Evolutionary conservation across 495 filamentous ascomycete species (phyloP), one percentile per base, ranked within the genome.

Genomic region (Clavariopsis aquatica): DNA sequence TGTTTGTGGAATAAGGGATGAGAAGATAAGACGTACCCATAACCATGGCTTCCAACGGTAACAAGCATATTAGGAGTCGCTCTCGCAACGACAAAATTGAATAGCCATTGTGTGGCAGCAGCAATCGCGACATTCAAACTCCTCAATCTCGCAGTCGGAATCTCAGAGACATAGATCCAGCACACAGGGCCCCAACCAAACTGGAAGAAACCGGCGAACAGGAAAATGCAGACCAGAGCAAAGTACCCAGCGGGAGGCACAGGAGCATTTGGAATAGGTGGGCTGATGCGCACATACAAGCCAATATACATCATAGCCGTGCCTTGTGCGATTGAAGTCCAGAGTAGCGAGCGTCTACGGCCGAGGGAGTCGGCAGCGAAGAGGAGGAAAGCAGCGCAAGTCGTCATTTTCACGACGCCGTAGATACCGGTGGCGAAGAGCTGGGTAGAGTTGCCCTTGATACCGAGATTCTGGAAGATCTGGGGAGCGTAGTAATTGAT

Each of bases 221-320:
- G 52, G 60, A 72, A 76, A 9, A 76, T 64, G 63, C 69, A 71
- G n/a, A 76, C 68, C 5, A 76, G 66, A 6, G 74, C 71, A 28
- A 74, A 23, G 46, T 71, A 73, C 23, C 74, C 72, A 0, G 70
- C 71, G 4, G 69, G 65, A 13, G 69, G 65, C 1, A 71, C 60
- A 1, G 23, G 7, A 5, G 23, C 46, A 19, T 80, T 84, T 5
- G 73, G 54, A 20, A 79, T 70, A 0, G 89, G 89, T 0, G 88
- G 88, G 19, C 84, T 77, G 65, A 91, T 85, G 57, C 88, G 86
- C 7, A 90, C 80, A 71, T 93, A 90, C n/a, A 93, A 77, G 12
- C 89, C 89, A 62, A 93, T 87, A 72, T 92, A 90, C 68, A 89
- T 83, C 86, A 91, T 92, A 65, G 81, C 81, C n/a, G 87, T 74